Percentiles rank a stretch among this genome's conserved stretches.
phyloP scores from a whole-genome alignment of 352 stramenopile genomes.

The Globisporangium takayamanum region DNA sequence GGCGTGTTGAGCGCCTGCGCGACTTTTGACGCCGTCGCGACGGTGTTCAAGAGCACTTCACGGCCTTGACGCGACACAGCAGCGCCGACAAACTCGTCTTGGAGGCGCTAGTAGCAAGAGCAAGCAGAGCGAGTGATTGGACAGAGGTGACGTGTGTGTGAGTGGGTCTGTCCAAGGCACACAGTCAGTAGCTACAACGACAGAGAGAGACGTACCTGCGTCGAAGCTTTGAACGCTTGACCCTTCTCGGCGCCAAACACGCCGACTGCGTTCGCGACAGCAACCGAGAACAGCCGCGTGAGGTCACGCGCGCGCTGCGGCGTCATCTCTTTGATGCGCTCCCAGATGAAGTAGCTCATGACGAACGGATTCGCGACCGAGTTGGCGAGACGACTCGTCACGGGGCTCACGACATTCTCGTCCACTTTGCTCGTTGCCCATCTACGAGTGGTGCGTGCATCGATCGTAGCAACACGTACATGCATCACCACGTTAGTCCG shows the following conservation, averaged over 20 bases:
- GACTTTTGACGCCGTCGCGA: constrained; percentile 57
- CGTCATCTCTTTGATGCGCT: constrained; percentile 64
- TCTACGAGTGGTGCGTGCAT: constrained; percentile 11
- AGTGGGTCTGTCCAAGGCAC: background rate
- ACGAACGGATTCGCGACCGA: constrained; percentile 76
- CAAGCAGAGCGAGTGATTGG: background rate
- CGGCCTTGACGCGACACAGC: constrained; percentile 44
- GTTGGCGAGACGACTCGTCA: constrained; percentile 40
- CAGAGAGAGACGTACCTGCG: constrained; percentile 16
- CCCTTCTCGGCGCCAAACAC: constrained; percentile 50
- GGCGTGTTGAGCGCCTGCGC: constrained; percentile 67
- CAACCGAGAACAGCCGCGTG: constrained; percentile 52
- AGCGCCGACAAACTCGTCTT: constrained; percentile 44
- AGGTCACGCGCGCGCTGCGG: constrained; percentile 67
- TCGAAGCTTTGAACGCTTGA: constrained; percentile 24
- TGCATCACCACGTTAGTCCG: background rate
- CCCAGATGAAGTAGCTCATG: constrained; percentile 66
- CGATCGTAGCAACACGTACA: background rate
- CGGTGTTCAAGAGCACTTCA: constrained; percentile 54
- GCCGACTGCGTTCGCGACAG: constrained; percentile 43
- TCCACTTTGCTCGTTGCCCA: constrained; percentile 54
- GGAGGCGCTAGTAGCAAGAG: constrained; percentile 18
- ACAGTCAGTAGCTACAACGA: background rate
- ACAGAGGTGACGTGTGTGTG: background rate
- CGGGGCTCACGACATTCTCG: constrained; percentile 47